A percentile compares a stretch with the other conserved stretches of the same genome.
Conservation (phyloP, 208 protist genomes). For the Polymyxa betae region DNA sequence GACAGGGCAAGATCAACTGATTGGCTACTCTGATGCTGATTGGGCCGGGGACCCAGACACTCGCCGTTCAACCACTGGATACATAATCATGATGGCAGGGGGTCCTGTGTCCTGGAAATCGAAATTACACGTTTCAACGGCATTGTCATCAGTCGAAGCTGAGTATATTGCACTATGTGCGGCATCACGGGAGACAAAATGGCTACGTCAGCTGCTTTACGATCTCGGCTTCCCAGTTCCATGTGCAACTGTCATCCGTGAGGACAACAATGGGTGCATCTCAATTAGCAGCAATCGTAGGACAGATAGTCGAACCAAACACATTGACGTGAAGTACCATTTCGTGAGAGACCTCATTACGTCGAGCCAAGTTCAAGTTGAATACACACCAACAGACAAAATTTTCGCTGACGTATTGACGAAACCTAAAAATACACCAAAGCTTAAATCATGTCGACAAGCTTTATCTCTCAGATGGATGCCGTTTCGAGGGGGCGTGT, state of each 20-base stretch:
- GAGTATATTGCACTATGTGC: neutral
- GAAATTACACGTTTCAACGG: neutral
- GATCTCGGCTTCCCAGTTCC: neutral
- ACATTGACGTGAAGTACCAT: neutral
- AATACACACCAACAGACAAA: too few species aligned
- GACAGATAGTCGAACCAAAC: neutral
- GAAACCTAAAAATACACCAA: too few species aligned
- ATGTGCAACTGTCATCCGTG: neutral
- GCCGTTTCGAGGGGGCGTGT: too few species aligned
- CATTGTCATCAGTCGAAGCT: neutral
- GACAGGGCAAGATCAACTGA: too few species aligned
- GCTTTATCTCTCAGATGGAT: too few species aligned
- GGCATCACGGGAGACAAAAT: neutral
- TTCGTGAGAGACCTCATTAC: neutral
- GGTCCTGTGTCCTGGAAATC: neutral
- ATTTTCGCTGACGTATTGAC: too few species aligned
- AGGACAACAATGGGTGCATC: constrained; percentile 18
- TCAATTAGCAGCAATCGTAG: neutral
- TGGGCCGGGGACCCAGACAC: neutral
- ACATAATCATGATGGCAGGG: neutral
- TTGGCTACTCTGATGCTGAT: neutral
- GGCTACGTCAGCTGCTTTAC: neutral
- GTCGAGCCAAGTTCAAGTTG: too few species aligned
- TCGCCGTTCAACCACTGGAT: neutral
- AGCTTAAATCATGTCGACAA: too few species aligned